Evolutionary conservation across 345 rosid genomes (phyloP), one percentile per base, ranked within the genome.

Genomic region (Acer yangbiense): DNA sequence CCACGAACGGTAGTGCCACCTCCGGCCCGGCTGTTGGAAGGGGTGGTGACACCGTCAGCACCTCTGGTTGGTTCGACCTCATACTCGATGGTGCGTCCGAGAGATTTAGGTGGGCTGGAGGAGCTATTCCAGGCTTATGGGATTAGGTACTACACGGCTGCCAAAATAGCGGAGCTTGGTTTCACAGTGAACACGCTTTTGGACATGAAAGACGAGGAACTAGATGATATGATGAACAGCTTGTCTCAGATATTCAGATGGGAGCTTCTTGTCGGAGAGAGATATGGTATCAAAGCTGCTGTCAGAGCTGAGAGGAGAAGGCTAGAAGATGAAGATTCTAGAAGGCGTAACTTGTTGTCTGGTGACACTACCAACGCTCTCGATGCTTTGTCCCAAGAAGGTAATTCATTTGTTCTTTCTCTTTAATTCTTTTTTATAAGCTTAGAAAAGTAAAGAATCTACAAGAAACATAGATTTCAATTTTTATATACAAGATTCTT

Each of bases 221-320:
- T 96, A 4, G 99, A 96, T 5, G 99, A 96, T 76, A 96, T 96
- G 99, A 96, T 96, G 97, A 94, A 91, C 84, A 94, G 95, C 73
- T 82, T 96, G 62, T 85, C 89, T 62, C 99, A 96, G 70, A 89
- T 96, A 74, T 96, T 90, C 83, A 81, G 98, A 57, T 94, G 95
- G 97, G 98, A 96, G 67, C 93, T 96, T 71, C 90, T 92, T 1
- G 97, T 96, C 8, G 99, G 99, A 9, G 99, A 96, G 76, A 85
- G 97, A 54, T 96, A 89, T 69, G 99, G 99, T 41, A 84, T 96
- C 52, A 96, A 94, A 78, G 95, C 99, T 39, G 99, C 99, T 20
- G 92, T 96, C 29, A 85, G 99, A 80, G 97, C 97, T 72, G 97
- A 94, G 81, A 84, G 97, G 71, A 84, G 97, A 27, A 79, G 97